phyloP scores from a whole-genome alignment of 768 basidiomycete genomes.

The Cystofilobasidium bisporidii region DNA sequence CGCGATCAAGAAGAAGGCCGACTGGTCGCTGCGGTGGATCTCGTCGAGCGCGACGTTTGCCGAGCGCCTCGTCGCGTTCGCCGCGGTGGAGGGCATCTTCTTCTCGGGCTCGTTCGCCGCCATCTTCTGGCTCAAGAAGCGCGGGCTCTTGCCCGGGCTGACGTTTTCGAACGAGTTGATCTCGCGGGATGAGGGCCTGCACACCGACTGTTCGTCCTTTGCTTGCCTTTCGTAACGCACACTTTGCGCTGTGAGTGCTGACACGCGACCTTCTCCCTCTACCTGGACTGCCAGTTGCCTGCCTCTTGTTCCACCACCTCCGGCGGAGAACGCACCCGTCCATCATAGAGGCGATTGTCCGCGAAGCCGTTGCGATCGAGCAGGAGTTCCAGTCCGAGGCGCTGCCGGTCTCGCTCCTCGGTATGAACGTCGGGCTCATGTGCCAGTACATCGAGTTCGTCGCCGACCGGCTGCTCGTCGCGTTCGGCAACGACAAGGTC shows the following conservation, averaged over 20 bases:
- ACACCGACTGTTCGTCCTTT: constrained; percentile 56
- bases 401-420: constrained; percentile 72
- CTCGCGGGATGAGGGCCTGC: constrained; percentile 88
- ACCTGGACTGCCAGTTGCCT: constrained; percentile 24
- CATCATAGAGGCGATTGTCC: constrained; percentile 59
- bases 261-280: no score
- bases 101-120: constrained; percentile 86
- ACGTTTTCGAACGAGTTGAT: constrained; percentile 96
- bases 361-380: constrained; percentile 74
- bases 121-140: constrained; percentile 95
- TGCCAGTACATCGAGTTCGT: constrained; percentile 49
- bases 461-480: constrained; percentile 27
- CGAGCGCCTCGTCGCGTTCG: constrained; percentile 83
- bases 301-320: constrained; percentile 48
- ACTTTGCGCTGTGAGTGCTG: no score
- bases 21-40: constrained; percentile 93
- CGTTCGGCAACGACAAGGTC: constrained; percentile 17
- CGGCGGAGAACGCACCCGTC: constrained; percentile 70
- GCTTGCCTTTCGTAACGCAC: no score
- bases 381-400: constrained; percentile 67
- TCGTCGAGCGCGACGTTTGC: constrained; percentile 71
- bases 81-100: constrained; percentile 88
- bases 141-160: constrained; percentile 88
- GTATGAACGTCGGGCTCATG: constrained; percentile 83
- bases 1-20: constrained; percentile 80